Evolutionary conservation across 2,329 filamentous ascomycete genomes (phyloP).

Genomic region (Colletotrichum lentis): DNA sequence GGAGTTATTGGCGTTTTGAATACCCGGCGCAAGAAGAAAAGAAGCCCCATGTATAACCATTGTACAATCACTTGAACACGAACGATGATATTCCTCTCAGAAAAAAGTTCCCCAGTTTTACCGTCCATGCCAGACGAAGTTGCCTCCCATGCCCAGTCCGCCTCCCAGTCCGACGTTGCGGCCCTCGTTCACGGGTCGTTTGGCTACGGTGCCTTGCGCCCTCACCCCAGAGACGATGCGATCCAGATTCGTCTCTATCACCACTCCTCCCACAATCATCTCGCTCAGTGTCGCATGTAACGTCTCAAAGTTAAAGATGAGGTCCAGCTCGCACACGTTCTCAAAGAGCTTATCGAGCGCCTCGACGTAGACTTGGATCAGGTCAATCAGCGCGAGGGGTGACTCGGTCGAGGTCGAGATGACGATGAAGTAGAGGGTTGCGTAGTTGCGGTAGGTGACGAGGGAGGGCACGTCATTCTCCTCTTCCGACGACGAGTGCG

Average conservation of each 20-base stretch:
- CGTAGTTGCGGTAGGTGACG: conserved; percentile 97
- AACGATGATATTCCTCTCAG: conserved; percentile 27
- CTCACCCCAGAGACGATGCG: conserved; percentile 86
- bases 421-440: conserved; percentile 97
- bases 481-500: conserved; percentile 70
- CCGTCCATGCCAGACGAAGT: conserved; percentile 63
- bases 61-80: conserved; percentile 41
- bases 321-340: conserved; percentile 96
- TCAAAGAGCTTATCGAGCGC: conserved; percentile 94
- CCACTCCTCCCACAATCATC: conserved; percentile 95
- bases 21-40: conserved; percentile 23
- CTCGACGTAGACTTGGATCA: conserved; percentile 98
- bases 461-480: conserved; percentile 92
- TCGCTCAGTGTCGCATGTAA: conserved; percentile 89
- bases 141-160: conserved; percentile 64
- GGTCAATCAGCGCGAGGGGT: conserved; percentile 90
- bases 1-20: conserved; percentile 37
- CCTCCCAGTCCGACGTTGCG: conserved; percentile 56
- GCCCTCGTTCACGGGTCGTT: conserved; percentile 79
- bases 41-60: conserved; percentile 41
- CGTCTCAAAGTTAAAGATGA: conserved; percentile 99
- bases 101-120: conserved; percentile 41
- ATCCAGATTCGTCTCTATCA: conserved; percentile 90
- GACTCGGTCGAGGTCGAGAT: conserved; percentile 97
- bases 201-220: conserved; percentile 78